phyloP scores from a whole-genome alignment of 139 green algal genomes.

The Microglena sp. region DNA sequence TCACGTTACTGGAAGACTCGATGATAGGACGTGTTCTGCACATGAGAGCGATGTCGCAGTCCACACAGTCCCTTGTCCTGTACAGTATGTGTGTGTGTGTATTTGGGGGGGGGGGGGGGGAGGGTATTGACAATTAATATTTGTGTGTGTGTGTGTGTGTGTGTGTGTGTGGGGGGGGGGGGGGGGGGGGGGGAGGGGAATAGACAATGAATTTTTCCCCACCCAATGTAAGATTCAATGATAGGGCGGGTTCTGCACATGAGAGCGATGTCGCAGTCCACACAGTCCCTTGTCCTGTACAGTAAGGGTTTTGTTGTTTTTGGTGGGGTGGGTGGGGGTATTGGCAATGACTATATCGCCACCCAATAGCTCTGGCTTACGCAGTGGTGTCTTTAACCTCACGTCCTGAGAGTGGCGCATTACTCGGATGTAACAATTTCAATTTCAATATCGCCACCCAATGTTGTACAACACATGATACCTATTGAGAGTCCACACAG shows the following conservation, averaged over 20 bases:
- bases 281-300: slow-evolving; percentile 33
- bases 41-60: slow-evolving; percentile 33
- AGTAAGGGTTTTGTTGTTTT: background rate
- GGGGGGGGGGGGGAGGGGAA: too few relatives aligned
- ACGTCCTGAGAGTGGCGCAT: too few relatives aligned
- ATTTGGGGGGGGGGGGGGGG: slow-evolving; percentile 1
- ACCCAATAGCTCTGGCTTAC: too few relatives aligned
- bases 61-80: slow-evolving; percentile 34
- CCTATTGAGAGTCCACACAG: too few relatives aligned
- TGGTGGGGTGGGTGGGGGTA: too few relatives aligned
- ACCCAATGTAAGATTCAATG: slow-evolving; percentile 42
- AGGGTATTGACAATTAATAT: slow-evolving; percentile 27
- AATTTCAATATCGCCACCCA: too few relatives aligned
- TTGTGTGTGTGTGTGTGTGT: background rate
- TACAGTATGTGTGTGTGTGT: background rate
- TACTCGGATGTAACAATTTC: too few relatives aligned
- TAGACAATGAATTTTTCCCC: too few relatives aligned
- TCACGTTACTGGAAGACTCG: slow-evolving; percentile 31
- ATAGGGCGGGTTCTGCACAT: slow-evolving; percentile 49
- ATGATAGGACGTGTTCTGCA: slow-evolving; percentile 55
- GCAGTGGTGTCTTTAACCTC: too few relatives aligned
- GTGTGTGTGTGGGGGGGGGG: too few relatives aligned
- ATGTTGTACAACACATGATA: too few relatives aligned
- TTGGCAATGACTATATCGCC: slow-evolving; percentile 26
- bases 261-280: slow-evolving; percentile 30